Conservation (phyloP, 257 asterid species). For the Nicotiana noctiflora region DNA sequence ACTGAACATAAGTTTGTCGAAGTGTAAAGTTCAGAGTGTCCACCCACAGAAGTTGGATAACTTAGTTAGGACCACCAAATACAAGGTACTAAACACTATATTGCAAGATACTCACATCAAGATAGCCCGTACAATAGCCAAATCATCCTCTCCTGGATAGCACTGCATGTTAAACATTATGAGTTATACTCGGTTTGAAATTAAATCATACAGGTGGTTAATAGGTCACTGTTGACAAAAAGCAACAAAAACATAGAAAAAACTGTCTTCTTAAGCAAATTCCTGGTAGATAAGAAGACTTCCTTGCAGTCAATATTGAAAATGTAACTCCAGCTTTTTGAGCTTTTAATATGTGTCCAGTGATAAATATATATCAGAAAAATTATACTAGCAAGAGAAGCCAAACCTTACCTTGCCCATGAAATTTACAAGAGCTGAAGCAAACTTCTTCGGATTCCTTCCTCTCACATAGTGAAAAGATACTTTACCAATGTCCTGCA, state of each 20-base stretch:
- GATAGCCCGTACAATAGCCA: conserved; percentile 80
- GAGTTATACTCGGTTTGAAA: background rate
- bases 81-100: background rate
- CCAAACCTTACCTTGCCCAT: conserved; percentile 75
- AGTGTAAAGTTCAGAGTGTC: background rate
- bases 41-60: background rate
- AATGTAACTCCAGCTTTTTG: background rate
- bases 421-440: conserved; percentile 77
- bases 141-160: conserved; percentile 97
- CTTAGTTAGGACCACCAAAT: background rate
- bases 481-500: conserved; percentile 87
- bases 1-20: background rate
- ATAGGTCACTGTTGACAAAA: background rate
- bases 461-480: conserved; percentile 87
- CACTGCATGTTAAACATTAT: conserved; percentile 51
- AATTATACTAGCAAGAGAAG: background rate
- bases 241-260: background rate
- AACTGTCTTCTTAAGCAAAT: background rate
- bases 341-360: background rate
- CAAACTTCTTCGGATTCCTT: conserved; percentile 75
- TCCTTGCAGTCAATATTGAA: background rate
- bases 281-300: background rate
- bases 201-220: background rate
- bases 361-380: background rate
- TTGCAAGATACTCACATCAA: conserved; percentile 61